A percentile compares a stretch with the other conserved stretches of the same genome.
These are phyloP conservation scores for Leishmania tarentolae DNA, from an alignment of 208 protist species.

Conservation along the genomic window DNA sequence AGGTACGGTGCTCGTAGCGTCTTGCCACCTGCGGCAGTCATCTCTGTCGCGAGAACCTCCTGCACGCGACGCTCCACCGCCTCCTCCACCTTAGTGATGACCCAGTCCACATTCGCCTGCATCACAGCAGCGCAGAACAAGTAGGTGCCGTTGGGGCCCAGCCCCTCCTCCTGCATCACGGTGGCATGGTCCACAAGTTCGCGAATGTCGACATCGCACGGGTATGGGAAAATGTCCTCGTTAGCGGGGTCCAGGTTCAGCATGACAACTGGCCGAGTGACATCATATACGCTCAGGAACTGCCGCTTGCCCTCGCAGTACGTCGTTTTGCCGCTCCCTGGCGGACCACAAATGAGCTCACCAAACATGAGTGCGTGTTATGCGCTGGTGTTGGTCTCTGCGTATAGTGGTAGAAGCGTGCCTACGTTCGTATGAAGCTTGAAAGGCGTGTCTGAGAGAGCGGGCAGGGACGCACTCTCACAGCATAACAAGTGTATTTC, in stretches of 20 bases:
- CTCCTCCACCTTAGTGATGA: conserved; percentile 59
- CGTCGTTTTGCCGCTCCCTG: conserved; percentile 95
- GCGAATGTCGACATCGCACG: conserved; percentile 92
- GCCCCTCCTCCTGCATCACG: conserved; percentile 92
- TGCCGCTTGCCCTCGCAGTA: conserved; percentile 97
- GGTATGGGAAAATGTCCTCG: conserved; percentile 94
- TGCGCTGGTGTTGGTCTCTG: not conserved
- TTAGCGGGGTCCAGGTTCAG: conserved; percentile 99
- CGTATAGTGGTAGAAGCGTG: not conserved
- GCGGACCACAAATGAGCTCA: conserved; percentile 96
- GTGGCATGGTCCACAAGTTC: conserved; percentile 90
- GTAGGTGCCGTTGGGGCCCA: conserved; percentile 98
- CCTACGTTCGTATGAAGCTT: too few relatives aligned
- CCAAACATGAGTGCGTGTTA: conserved; percentile 81
- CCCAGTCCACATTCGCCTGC: conserved; percentile 74
- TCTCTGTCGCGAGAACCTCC: conserved; percentile 48
- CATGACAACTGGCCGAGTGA: conserved; percentile 80
- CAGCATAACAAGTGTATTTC: too few relatives aligned
- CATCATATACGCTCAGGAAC: conserved; percentile 93
- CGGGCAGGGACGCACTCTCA: not conserved
- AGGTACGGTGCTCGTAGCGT: conserved; percentile 82
- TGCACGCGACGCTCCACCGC: conserved; percentile 61
- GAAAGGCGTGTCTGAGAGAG: not conserved
- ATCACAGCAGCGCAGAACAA: conserved; percentile 98
- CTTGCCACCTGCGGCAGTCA: not conserved